These are phyloP conservation scores for Boletus pseudopeckii DNA, from an alignment of 768 basidiomycete genomes.

Conservation along the genomic window DNA sequence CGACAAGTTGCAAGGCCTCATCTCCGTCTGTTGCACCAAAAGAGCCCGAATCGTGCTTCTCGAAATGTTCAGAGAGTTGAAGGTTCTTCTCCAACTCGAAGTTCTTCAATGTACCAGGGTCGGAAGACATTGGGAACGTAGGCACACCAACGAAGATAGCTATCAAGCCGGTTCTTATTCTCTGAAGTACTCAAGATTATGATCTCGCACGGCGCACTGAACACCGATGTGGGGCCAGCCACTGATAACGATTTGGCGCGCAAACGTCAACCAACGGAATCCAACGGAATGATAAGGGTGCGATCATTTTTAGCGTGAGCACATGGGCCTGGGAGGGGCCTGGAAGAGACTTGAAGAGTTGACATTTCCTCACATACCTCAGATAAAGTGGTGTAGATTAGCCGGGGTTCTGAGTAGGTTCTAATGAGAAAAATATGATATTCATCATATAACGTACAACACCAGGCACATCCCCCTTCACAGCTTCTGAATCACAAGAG, in stretches of 20 bases:
- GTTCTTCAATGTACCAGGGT: slow-evolving; percentile 7
- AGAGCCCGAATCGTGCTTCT: slow-evolving; percentile 31
- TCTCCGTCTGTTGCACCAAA: slow-evolving; percentile 46
- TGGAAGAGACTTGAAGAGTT: neutral
- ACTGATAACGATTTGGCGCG: slow-evolving; percentile 8
- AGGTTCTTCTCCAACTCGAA: slow-evolving; percentile 15
- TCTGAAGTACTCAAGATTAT: neutral
- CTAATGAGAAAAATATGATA: slow-evolving; percentile 11
- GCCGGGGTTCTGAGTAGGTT: slow-evolving; percentile 1
- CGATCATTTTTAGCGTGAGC: slow-evolving; percentile 9
- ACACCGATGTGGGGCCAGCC: neutral
- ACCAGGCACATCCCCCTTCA: slow-evolving; percentile 37
- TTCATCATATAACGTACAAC: slow-evolving; percentile 19
- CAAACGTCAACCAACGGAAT: neutral
- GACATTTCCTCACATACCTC: slow-evolving; percentile 15
- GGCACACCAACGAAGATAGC: neutral
- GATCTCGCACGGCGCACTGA: slow-evolving; percentile 6
- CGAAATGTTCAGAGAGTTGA: slow-evolving; percentile 14
- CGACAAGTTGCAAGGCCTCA: slow-evolving; percentile 60
- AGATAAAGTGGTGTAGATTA: slow-evolving; percentile 1
- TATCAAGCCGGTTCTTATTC: slow-evolving; percentile 9
- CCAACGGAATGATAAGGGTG: slow-evolving; percentile 16
- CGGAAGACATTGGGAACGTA: slow-evolving; percentile 17
- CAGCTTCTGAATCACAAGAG: slow-evolving; percentile 84
- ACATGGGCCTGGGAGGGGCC: neutral